These are phyloP conservation scores for Auricularia cornea DNA, from an alignment of 768 basidiomycete species.

Conservation along the genomic window DNA sequence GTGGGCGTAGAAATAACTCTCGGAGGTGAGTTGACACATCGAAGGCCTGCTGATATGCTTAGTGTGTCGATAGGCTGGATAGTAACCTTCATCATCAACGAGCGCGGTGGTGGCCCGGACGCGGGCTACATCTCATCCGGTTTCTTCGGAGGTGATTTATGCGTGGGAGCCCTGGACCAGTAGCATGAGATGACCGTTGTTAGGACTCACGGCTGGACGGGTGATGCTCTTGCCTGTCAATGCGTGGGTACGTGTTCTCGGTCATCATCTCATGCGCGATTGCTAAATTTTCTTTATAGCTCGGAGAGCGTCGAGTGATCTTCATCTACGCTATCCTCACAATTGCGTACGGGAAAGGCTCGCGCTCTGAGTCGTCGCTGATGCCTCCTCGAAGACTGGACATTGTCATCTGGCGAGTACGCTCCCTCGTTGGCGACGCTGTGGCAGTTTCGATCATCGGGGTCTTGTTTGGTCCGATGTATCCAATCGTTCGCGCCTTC, in stretches of 20 bases:
- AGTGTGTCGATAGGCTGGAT: constrained; percentile 17
- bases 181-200: too few relatives aligned
- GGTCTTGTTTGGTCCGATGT: constrained; percentile 66
- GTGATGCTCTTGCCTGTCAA: constrained; percentile 49
- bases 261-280: neutral
- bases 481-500: constrained; percentile 36
- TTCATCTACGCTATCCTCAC: constrained; percentile 29
- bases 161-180: too few relatives aligned
- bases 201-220: constrained; percentile 48
- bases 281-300: constrained; percentile 12
- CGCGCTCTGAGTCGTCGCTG: neutral
- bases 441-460: constrained; percentile 59
- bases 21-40: constrained; percentile 24
- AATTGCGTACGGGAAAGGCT: constrained; percentile 23
- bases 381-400: constrained; percentile 38
- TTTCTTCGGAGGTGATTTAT: constrained; percentile 21
- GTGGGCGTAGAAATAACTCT: constrained; percentile 59
- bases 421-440: constrained; percentile 55
- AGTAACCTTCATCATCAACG: constrained; percentile 14
- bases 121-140: constrained; percentile 27
- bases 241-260: constrained; percentile 1
- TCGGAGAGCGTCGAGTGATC: constrained; percentile 30
- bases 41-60: neutral
- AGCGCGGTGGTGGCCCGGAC: constrained; percentile 10
- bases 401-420: constrained; percentile 60